These are phyloP conservation scores for Papilionanthe hybrid DNA, from an alignment of 116 monocot genomes.

Conservation along the genomic window DNA sequence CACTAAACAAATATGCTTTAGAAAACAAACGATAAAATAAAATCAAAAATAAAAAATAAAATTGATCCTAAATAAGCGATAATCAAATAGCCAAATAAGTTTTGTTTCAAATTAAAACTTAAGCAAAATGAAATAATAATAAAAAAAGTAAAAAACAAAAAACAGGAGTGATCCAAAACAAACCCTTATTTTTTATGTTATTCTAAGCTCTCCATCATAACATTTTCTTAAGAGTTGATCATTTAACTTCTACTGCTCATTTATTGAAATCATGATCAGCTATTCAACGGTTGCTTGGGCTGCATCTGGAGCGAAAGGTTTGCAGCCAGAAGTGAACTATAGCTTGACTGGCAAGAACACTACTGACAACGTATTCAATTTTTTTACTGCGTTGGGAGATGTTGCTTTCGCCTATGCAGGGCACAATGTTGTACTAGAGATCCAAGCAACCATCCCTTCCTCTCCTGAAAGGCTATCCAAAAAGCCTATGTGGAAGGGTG, in stretches of 20 bases:
- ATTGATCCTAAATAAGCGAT: too few relatives aligned
- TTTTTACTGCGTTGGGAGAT: constrained; percentile 33
- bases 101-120: too few relatives aligned
- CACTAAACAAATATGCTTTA: too few relatives aligned
- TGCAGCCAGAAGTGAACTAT: constrained; percentile 16
- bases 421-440: constrained; percentile 48
- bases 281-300: constrained; percentile 60
- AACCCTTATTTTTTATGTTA: too few relatives aligned
- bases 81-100: too few relatives aligned
- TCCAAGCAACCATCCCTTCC: constrained; percentile 53
- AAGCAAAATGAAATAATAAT: too few relatives aligned
- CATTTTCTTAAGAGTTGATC: too few relatives aligned
- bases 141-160: too few relatives aligned
- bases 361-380: constrained; percentile 21
- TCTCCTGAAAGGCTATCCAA: constrained; percentile 39
- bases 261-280: constrained; percentile 8
- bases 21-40: too few relatives aligned
- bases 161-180: too few relatives aligned
- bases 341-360: constrained; percentile 4
- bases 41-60: too few relatives aligned
- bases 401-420: constrained; percentile 44
- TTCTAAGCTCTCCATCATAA: too few relatives aligned
- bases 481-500: constrained; percentile 54
- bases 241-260: neutral
- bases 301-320: constrained; percentile 30